Evolutionary conservation across 352 stramenopile genomes (phyloP), one percentile per base, ranked within the genome.

Genomic region (Globisporangium recalcitrans): DNA sequence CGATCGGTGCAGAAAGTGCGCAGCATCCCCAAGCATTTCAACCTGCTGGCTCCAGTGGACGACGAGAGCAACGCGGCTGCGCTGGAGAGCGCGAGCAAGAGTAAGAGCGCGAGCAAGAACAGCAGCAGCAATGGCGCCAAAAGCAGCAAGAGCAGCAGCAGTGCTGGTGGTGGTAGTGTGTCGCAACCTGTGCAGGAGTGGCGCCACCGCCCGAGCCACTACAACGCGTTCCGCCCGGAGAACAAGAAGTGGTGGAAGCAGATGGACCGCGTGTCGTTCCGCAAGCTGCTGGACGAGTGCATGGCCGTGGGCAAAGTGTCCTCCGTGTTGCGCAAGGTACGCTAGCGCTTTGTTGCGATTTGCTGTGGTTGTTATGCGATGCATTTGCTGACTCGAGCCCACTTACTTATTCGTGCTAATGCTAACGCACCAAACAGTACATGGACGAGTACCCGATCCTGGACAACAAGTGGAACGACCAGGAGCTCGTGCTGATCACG

Each of bases 401-500:
- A 42, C 13, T 42, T 42, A 42, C n/a, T n/a, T n/a, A n/a, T n/a
- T n/a, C n/a, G n/a, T n/a, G n/a, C n/a, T n/a, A n/a, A n/a, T n/a
- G n/a, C n/a, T n/a, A n/a, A n/a, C n/a, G n/a, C n/a, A n/a, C n/a
- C n/a, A n/a, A n/a, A n/a, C 31, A 82, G 70, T 89, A 83, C 65
- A 81, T 90, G 68, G 74, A 84, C 59, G 76, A 90, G 56, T 88
- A 76, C 54, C 80, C 76, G 47, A 85, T 90, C 62, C 44, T 80
- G 34, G 70, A 88, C 58, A 84, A 64, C 52, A 63, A 71, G 13
- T 93, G 84, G 81, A 80, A 62, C 7, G 71, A 87, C 60, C 76
- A 90, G 61, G 81, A 91, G 63, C 78, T 91, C 52, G 84, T 93
- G 55, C 76, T 89, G 67, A 85, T 93, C 58, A 75, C 82, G 4